Conservation (phyloP, 192 early-diverging fungal genomes). For the Coemansia sp. region DNA sequence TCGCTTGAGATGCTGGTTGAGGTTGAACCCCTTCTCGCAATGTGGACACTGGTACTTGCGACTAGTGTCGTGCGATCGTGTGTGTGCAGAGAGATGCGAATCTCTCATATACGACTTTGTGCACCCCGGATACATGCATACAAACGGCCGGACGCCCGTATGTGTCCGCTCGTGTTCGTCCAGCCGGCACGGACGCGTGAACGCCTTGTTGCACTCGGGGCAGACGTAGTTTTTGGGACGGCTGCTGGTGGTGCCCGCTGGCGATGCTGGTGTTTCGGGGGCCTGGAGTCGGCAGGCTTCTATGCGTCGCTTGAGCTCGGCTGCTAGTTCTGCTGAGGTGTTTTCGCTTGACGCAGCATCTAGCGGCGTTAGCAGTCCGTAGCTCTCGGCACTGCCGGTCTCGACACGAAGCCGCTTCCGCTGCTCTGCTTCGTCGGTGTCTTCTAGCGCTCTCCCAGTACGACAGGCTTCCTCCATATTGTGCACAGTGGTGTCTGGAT, state of each 20-base stretch:
- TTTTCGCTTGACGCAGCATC: background rate
- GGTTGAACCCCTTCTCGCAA: conserved; percentile 41
- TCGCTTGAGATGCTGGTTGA: conserved; percentile 54
- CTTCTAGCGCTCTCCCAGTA: background rate
- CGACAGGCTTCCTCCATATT: background rate
- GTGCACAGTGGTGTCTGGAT: background rate
- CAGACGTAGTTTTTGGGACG: conserved; percentile 25
- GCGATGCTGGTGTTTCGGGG: background rate
- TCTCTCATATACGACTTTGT: conserved; percentile 68
- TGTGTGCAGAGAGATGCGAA: conserved; percentile 29
- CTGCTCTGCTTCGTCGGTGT: background rate
- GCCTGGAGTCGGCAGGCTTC: background rate
- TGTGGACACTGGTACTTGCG: conserved; percentile 30
- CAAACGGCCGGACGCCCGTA: conserved; percentile 73
- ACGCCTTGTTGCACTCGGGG: conserved; percentile 25
- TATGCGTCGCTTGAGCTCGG: conserved; percentile 4
- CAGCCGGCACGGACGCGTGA: conserved; percentile 30
- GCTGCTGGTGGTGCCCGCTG: background rate
- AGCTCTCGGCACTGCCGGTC: background rate
- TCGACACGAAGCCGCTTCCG: background rate
- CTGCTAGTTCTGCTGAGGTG: background rate
- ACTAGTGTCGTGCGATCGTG: conserved; percentile 13
- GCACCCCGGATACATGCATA: conserved; percentile 66
- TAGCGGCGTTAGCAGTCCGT: conserved; percentile 9
- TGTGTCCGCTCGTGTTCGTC: conserved; percentile 67